Evolutionary conservation across 2,329 filamentous ascomycete species (phyloP), one percentile per base, ranked within the genome.

Genomic region (Neofusicoccum ribis): DNA sequence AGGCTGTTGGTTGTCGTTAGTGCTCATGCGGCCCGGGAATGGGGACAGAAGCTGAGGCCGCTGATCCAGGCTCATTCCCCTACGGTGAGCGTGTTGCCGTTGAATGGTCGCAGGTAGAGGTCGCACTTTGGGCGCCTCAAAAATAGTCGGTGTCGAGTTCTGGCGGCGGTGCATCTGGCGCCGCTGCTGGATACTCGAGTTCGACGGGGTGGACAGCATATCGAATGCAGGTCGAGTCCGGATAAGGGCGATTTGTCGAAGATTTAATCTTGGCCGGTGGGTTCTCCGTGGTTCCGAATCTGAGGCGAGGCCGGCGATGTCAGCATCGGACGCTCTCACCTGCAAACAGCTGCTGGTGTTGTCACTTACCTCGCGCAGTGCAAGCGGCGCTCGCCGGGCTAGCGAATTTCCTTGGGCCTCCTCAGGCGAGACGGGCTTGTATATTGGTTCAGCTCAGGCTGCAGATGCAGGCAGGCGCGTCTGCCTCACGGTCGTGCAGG

Each of bases 91-190:
- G 71, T 70, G 71, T 77, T 82, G 83, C 78, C 80, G 77, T 72
- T 81, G 82, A 79, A 86, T 84, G 74, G 77, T 77, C 66, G 81
- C 79, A 77, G 89, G 86, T 81, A 91, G 84, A 80, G 84, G 84
- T 76, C 80, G 86, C 80, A 88, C 87, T 85, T 88, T 90, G 76
- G 87, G 86, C 73, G 88, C 87, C 78, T 94, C 91, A 81, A 91
- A 91, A 77, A 86, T 86, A 79, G 86, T 87, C 69, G 91, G 91
- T 75, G 91, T 94, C 74, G 93, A 97, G 75, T 91, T 89, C 83
- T 96, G 92, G 82, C 93, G 90, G 79, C 91, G 87, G 82, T 96
- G 92, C 80, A 88, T 85, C 81, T 87, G 87, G 78, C 89, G 87
- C 79, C 88, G 88, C 80, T 86, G 85, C 78, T 91, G 89, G 83